These are phyloP conservation scores for Ramicandelaber brevisporus DNA, from an alignment of 192 early-diverging fungal genomes.

Conservation along the genomic window DNA sequence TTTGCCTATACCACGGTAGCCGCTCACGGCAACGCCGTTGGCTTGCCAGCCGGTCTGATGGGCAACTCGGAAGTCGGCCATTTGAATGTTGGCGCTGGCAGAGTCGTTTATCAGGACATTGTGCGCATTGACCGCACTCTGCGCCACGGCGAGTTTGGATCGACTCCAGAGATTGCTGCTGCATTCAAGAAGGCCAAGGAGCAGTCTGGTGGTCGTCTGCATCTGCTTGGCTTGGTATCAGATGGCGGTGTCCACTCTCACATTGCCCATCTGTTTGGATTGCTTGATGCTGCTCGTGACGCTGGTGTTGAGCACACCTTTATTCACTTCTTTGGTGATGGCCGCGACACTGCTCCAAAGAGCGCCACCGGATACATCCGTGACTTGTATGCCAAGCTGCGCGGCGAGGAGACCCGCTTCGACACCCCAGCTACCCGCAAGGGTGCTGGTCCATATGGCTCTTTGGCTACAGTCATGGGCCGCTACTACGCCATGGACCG, in stretches of 20 bases:
- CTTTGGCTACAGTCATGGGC: slow-evolving; percentile 76
- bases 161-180: slow-evolving; percentile 41
- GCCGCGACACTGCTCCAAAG: slow-evolving; percentile 84
- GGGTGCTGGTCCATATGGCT: too few relatives aligned
- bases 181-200: slow-evolving; percentile 67
- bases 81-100: slow-evolving; percentile 97
- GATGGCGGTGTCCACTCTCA: slow-evolving; percentile 98
- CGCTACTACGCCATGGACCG: slow-evolving; percentile 99
- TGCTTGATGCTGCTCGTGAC: slow-evolving; percentile 66
- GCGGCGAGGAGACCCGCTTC: slow-evolving; percentile 9
- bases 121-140: slow-evolving; percentile 90
- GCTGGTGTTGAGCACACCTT: slow-evolving; percentile 58
- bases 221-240: slow-evolving; percentile 81
- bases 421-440: too few relatives aligned
- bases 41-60: slow-evolving; percentile 97
- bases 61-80: slow-evolving; percentile 99
- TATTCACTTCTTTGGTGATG: slow-evolving; percentile 95
- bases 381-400: slow-evolving; percentile 33
- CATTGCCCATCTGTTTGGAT: slow-evolving; percentile 64
- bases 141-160: slow-evolving; percentile 56
- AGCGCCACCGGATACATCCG: slow-evolving; percentile 59
- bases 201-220: slow-evolving; percentile 58
- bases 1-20: slow-evolving; percentile 51
- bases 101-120: slow-evolving; percentile 98
- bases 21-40: slow-evolving; percentile 90